Conservation (phyloP, 306 rosid species). For the Castanea mollissima region DNA sequence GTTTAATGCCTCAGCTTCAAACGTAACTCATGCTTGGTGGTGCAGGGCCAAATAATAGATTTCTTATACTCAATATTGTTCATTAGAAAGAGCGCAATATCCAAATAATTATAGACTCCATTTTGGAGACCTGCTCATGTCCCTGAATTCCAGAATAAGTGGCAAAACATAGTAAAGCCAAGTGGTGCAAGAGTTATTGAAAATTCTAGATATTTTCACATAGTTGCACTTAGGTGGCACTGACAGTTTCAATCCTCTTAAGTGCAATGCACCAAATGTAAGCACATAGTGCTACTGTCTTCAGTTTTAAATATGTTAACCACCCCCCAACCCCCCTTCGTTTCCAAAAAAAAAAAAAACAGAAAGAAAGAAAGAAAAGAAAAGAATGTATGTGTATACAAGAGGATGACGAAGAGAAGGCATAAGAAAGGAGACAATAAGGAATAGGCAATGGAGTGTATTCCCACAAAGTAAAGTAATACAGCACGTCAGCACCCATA, state of each 20-base stretch:
- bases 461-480: background rate
- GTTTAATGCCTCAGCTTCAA: background rate
- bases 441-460: background rate
- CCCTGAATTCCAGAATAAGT: background rate
- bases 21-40: background rate
- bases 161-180: background rate
- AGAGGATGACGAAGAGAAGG: background rate
- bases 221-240: background rate
- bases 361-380: too few species aligned
- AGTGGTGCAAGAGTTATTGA: background rate
- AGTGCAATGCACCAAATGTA: background rate
- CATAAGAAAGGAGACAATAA: background rate
- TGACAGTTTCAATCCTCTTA: background rate
- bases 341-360: too few species aligned
- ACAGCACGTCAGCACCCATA: background rate
- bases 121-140: background rate
- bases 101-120: background rate
- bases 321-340: too few species aligned
- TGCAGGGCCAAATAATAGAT: background rate
- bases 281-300: background rate
- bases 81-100: background rate
- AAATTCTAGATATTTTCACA: background rate
- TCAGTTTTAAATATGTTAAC: background rate
- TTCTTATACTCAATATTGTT: background rate
- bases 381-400: background rate